A percentile compares a stretch with the other conserved stretches of the same genome.
Evolutionary conservation across 768 basidiomycete species (phyloP).

Genomic region (Podaxis sp.): DNA sequence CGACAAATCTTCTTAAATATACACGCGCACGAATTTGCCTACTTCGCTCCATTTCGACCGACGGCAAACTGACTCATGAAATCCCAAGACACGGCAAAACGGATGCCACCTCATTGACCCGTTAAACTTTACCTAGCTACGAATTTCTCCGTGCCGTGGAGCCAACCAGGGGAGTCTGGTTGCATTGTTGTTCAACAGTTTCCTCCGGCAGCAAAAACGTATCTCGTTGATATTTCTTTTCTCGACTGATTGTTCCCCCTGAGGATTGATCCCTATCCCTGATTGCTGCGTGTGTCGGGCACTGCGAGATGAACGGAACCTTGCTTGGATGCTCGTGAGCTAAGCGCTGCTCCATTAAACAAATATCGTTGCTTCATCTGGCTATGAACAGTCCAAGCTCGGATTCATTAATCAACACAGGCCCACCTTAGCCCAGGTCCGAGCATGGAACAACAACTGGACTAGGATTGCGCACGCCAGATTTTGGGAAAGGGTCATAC

Average conservation of each 20-base stretch:
- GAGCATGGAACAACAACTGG: not conserved
- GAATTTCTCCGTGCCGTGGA: not conserved
- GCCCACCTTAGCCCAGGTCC: not conserved
- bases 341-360: not conserved
- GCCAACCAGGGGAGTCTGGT: not conserved
- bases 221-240: not conserved
- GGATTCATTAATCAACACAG: conserved; percentile 3
- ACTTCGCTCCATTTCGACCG: conserved; percentile 5
- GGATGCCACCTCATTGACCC: not conserved
- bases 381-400: conserved; percentile 4
- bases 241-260: not conserved
- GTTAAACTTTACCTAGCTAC: not conserved
- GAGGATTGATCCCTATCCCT: not conserved
- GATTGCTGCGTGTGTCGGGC: not conserved
- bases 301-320: conserved; percentile 2
- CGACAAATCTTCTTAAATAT: not conserved
- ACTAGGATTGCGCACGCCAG: not conserved
- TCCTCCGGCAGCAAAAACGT: not conserved
- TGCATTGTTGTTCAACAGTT: not conserved
- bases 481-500: not conserved
- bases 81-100: not conserved
- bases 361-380: not conserved
- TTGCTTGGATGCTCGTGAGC: not conserved
- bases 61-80: not conserved
- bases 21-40: conserved; percentile 6